These are phyloP conservation scores for Aspergillus heteromorphus DNA, from an alignment of 495 filamentous ascomycete species.

Conservation along the genomic window DNA sequence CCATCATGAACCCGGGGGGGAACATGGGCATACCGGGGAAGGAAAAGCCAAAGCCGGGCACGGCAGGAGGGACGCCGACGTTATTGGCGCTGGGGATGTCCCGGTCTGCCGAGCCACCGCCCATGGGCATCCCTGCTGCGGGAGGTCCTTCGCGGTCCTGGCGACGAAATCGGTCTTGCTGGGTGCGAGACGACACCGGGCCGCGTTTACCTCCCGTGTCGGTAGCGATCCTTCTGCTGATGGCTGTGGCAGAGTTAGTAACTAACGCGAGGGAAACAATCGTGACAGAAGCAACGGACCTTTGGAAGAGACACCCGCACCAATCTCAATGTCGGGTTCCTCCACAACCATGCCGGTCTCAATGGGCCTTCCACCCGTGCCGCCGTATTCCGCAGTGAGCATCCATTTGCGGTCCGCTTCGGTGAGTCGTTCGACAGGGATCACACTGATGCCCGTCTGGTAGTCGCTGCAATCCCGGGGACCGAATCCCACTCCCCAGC, in stretches of 20 bases:
- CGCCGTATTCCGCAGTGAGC: conserved; percentile 87
- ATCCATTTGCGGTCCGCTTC: conserved; percentile 98
- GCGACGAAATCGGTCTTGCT: conserved; percentile 40
- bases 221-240: conserved; percentile 75
- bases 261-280: neutral
- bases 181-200: conserved; percentile 60
- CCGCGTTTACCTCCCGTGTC: conserved; percentile 71
- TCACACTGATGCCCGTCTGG: conserved; percentile 83
- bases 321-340: conserved; percentile 98
- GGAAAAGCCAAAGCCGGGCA: conserved; percentile 64
- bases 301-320: conserved; percentile 93
- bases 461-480: conserved; percentile 98
- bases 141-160: conserved; percentile 31
- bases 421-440: conserved; percentile 85
- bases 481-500: conserved; percentile 97
- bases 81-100: conserved; percentile 44
- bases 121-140: conserved; percentile 13
- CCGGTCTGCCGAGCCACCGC: conserved; percentile 22
- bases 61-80: conserved; percentile 53
- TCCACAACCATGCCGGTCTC: conserved; percentile 84
- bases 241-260: conserved; percentile 59
- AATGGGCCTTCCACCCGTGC: conserved; percentile 78
- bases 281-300: conserved; percentile 26
- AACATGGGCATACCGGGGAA: conserved; percentile 66
- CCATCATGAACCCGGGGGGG: conserved; percentile 58